phyloP scores from a whole-genome alignment of 78 protist species.

The Dictyostelium firmibasis region DNA sequence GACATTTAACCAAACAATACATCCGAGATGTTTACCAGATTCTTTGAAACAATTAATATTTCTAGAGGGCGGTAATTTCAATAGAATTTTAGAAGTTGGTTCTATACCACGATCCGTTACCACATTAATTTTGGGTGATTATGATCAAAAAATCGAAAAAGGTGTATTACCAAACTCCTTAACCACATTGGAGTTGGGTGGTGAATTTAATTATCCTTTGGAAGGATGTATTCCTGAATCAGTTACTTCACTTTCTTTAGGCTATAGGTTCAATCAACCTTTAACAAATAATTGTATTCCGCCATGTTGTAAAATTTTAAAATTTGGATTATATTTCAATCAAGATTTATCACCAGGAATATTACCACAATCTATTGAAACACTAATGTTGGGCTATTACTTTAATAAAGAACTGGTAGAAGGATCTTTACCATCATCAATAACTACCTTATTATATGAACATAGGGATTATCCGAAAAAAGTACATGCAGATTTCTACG shows the following conservation, averaged over 20 bases:
- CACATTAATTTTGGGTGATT: background rate
- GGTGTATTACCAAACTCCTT: background rate
- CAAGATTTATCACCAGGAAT: background rate
- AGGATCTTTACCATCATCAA: background rate
- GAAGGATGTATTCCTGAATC: background rate
- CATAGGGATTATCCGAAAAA: background rate
- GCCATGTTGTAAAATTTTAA: background rate
- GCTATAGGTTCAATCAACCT: background rate
- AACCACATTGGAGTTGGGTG: background rate
- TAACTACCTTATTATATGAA: background rate
- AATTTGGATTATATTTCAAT: background rate
- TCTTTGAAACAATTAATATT: background rate
- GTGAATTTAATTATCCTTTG: constrained; percentile 3
- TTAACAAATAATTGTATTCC: background rate
- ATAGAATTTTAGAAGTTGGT: background rate
- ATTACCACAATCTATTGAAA: background rate
- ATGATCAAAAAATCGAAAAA: background rate
- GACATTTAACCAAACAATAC: background rate
- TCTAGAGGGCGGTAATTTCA: background rate
- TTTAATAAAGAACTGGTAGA: background rate
- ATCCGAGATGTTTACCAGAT: background rate
- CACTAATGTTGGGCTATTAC: background rate
- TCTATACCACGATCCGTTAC: background rate
- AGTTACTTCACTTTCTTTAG: background rate
- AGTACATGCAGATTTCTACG: background rate